Base-by-base conservation (phyloP, 2,329 filamentous ascomycete genomes). In the Orbilia javanica region DNA sequence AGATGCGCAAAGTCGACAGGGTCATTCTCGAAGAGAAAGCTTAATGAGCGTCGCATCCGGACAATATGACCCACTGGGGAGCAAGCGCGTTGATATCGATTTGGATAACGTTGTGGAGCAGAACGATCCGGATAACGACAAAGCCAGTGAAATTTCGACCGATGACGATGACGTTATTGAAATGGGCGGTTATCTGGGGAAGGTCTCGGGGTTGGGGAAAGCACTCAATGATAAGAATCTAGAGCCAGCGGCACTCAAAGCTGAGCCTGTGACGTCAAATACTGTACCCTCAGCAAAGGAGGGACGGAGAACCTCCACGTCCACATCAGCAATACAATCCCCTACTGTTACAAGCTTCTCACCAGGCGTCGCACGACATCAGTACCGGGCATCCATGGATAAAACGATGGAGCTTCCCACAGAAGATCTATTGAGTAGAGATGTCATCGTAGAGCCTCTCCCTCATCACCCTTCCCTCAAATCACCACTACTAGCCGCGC, bases 121-220 rank as follows among this genome's bases (percentile, higher is more conserved):
- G 13, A 53, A 68, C 22, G 68, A 79, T 29, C 48, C 34, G 8
- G 75, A 79, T 44, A 70, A 79, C 42, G 75, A 79, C 29, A 74
- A 65, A 27, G 63, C 29, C 5, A 79, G 75, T 44, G 75, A 79
- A 31, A 79, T 79, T 44, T 74, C 74, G 36, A 79, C 75, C 1
- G 75, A 79, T 42, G 75, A 79, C 20, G 75, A 79, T 29, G 74
- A 55, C 39, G 69, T 79, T 52, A 71, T 70, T 34, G 55, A 70
- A 15, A 74, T 69, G 64, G 75, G 75, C 34, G 75, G 75, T 50
- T 79, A 79, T 62, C 42, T 79, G 57, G 75, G 75, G 7, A 79
- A 79, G 27, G 75, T 79, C 62, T 79, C 75, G 11, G 75, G 75
- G 6, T 57, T 79, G 20, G 70, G 70, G 31, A 79, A 79, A 27